Base-by-base conservation (phyloP, 78 protist genomes). In the Speleostelium caveatum region DNA sequence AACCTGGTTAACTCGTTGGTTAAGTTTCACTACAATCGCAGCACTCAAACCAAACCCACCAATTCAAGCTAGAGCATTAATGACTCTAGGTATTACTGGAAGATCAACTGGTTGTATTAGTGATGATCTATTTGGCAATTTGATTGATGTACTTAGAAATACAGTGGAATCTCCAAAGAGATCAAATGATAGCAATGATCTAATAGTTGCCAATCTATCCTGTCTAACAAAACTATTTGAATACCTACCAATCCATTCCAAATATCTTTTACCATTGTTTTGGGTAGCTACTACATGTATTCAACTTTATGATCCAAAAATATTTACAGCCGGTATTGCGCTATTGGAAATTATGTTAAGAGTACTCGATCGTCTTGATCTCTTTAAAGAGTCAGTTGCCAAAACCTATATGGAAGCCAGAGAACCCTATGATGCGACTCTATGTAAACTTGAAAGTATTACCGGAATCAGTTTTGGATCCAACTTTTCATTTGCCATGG, bases 21-120 rank as follows among this genome's bases (percentile, higher is more conserved):
- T 75, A 19, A 30, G 68, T 5, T 63, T 89, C 10, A 61, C 89
- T 1, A 53, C 62, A 0, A 36, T 56, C 33, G 24, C 79, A 5
- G 93, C 96, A 35, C 26, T 78, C 16, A 24, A 21, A 26, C 80
- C 75, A 19, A 87, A 93, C 33, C 86, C 94, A 38, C 86, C 89
- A 28, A 58, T 93, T 22, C 96, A 88, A 71, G 85, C 89, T 14
- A 94, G 93, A 35, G 63, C 96, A 0, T 58, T 87, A 12, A 92
- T 93, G 5, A 71, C 86, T 6, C 28, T 93, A 0, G 96, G 96
- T 72, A 71, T 69, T 19, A 42, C 78, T 39, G 75, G 89, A 45
- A 41, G 67, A 17, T 73, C 67, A 3, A 30, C 92, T 12, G 35
- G 28, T 0, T 33, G 22, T 38, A 42, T 67, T 1, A 33, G 16